Conservation (phyloP, 345 rosid species). For the Clarkia xantiana region DNA sequence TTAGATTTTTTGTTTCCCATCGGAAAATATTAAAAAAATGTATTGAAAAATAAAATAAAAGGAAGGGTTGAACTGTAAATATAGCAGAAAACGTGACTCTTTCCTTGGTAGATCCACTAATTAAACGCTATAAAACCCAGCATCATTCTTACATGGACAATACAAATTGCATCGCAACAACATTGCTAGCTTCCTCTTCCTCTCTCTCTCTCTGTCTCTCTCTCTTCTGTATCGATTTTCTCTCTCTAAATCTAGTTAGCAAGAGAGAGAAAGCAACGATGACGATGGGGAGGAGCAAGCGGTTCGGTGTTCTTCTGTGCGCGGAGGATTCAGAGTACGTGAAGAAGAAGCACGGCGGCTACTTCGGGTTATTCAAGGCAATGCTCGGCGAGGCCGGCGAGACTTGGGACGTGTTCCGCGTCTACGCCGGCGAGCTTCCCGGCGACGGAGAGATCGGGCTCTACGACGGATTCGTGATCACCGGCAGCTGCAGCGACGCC, state of each 20-base stretch:
- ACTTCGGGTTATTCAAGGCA: constrained; percentile 34
- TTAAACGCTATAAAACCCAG: too few relatives aligned
- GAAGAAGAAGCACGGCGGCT: constrained; percentile 39
- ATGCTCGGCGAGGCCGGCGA: constrained; percentile 54
- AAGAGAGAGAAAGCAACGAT: not conserved
- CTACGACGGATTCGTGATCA: constrained; percentile 53
- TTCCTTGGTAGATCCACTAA: too few relatives aligned
- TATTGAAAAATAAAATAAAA: too few relatives aligned
- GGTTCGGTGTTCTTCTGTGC: constrained; percentile 47
- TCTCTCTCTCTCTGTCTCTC: too few relatives aligned
- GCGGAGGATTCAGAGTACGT: constrained; percentile 59
- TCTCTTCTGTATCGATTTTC: not conserved
- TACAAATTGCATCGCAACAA: too few relatives aligned
- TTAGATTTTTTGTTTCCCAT: too few relatives aligned
- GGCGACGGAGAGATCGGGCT: constrained; percentile 23
- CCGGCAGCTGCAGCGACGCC: constrained; percentile 61
- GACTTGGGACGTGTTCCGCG: constrained; percentile 39
- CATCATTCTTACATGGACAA: too few relatives aligned
- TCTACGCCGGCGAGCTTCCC: constrained; percentile 36
- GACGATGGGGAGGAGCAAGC: constrained; percentile 18
- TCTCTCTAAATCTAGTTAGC: not conserved
- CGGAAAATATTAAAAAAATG: too few relatives aligned
- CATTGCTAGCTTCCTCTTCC: too few relatives aligned
- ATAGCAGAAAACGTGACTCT: too few relatives aligned
- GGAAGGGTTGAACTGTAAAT: too few relatives aligned